Base-by-base conservation (phyloP, 2,329 filamentous ascomycete genomes). In the Pseudonectria buxi region DNA sequence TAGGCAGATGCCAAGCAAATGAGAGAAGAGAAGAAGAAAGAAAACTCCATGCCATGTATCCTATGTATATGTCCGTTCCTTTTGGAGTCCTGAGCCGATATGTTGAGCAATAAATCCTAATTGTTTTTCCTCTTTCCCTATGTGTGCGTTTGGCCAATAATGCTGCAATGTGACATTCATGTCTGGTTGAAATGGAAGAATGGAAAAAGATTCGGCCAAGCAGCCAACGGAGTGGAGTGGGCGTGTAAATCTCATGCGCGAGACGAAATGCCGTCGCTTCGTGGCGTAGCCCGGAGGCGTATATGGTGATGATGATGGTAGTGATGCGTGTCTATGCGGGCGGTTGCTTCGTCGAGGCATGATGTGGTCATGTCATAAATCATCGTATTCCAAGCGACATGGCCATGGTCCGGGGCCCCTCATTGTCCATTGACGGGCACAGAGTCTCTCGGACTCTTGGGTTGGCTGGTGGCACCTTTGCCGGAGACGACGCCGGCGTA, bases 401-500 rank as follows among this genome's bases (percentile, higher is more conserved):
- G 29, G 32, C 18, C 4, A 18, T 30, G 29, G 32, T 16, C 18
- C 18, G 18, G 18, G 18, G 18, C 18, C 25, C 24, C 41, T 60
- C 45, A 62, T 43, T 53, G 58, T 22, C 57, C 56, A 28, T 48
- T 57, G 25, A 59, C 53, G 14, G 55, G 44, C 18, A 55, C 46
- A 9, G 52, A 38, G 32, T 56, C 54, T 39, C 50, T 45, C 28
- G 46, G 38, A 16, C 55, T 52, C 38, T 62, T 59, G 35, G 51
- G 40, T 11, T 49, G 49, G 26, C 49, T 52, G 32, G 42, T 43
- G 11, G 46, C 40, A 11, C 44, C 36, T 39, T 59, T 63, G 36
- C 50, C 53, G 10, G 55, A 47, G 6, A 51, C 55, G 12, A 55
- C 55, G 13, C 55, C 57, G 28, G 66, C 64, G 40, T 69, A 70